phyloP scores from a whole-genome alignment of 305 asterid genomes.

The Solanum hybrid region DNA sequence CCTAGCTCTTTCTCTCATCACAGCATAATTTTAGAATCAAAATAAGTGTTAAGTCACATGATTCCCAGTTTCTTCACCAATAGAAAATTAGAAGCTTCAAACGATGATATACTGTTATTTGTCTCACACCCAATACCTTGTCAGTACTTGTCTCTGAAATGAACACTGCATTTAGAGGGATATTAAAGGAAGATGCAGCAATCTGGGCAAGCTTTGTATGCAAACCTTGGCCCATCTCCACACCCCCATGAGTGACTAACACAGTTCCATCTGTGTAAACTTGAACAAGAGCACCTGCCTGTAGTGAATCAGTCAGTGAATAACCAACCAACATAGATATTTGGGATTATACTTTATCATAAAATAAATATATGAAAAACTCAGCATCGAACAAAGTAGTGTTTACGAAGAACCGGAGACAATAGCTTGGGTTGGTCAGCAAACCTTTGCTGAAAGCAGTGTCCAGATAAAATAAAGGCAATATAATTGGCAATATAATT shows the following conservation, averaged over 20 bases:
- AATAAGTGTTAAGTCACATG: background rate
- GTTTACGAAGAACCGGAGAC: background rate
- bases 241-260: constrained; percentile 94
- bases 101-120: background rate
- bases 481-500: background rate
- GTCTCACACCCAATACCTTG: constrained; percentile 41
- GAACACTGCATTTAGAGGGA: constrained; percentile 83
- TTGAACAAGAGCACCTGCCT: constrained; percentile 98
- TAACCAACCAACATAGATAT: constrained; percentile 2
- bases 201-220: constrained; percentile 95
- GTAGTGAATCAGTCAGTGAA: constrained; percentile 6
- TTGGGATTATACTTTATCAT: background rate
- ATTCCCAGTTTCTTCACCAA: background rate
- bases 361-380: background rate
- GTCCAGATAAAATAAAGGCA: background rate
- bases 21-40: background rate
- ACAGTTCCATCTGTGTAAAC: constrained; percentile 97
- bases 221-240: constrained; percentile 98
- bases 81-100: background rate
- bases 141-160: constrained; percentile 98
- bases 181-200: constrained; percentile 78
- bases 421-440: background rate
- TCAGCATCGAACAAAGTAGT: background rate
- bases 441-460: background rate
- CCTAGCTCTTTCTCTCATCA: background rate